Evolutionary conservation across 164 flowering plant species (phyloP), one percentile per base, ranked within the genome.

Genomic region (Piper betle): DNA sequence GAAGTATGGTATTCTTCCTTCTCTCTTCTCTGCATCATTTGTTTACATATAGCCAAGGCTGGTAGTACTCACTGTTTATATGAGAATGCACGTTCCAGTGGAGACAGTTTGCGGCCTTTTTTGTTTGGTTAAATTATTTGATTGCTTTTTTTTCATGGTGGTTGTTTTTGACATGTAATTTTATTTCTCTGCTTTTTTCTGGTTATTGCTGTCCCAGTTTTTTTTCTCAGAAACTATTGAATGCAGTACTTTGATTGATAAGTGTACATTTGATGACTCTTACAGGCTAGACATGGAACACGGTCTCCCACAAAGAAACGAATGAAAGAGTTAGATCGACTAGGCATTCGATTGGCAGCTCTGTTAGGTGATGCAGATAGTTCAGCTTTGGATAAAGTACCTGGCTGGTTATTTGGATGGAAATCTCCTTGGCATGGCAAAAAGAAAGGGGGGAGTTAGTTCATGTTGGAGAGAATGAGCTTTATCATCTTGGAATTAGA

Each of bases 221-320:
- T 39, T 58, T n/a, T n/a, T n/a, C 19, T 13, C 5, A 46, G 40
- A 8, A 43, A 10, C 15, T 5, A 4, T 9, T 41, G 16, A 10
- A 43, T 2, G 1, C 8, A 43, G 50, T 43, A 3, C 8, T 43
- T 8, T 43, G 6, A 7, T 18, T 40, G 18, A 7, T 4, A 18
- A 13, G 19, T 15, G 10, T 39, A 56, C 37, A 19, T 52, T 39
- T 10, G 52, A 60, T 63, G 43, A 57, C 3, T 4, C 67, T 57
- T 19, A 33, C 69, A 90, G 99, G 93, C 97, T 61, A 84, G 97
- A 76, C 97, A 90, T 76, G 99, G 97, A 61, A 91, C 97, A 20
- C 91, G 99, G 58, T 72, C 95, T 52, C 99, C 99, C 40, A 91
- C 97, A 37, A 90, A 84, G 78, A 88, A 86, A 55, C 81, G 88